A percentile compares a stretch with the other conserved stretches of the same genome.
phyloP scores from a whole-genome alignment of 2,329 filamentous ascomycete genomes.

The Endothia cerciana region DNA sequence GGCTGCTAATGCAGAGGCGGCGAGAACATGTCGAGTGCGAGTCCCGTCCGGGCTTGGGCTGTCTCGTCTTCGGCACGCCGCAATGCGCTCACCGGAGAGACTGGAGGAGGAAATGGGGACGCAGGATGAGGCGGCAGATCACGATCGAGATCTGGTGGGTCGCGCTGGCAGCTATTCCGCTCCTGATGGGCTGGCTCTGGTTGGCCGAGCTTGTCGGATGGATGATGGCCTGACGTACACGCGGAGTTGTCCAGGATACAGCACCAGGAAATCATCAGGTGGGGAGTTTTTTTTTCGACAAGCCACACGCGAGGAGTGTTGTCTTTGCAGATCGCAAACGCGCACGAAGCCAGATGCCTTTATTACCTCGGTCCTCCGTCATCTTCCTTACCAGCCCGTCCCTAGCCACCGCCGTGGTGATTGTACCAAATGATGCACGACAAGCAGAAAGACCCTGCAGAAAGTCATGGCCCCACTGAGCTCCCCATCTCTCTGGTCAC shows the following conservation, averaged over 20 bases:
- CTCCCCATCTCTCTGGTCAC: neutral
- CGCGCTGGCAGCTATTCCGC: constrained; percentile 46
- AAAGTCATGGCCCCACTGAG: neutral
- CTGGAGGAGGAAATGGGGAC: constrained; percentile 49
- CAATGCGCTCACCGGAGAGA: constrained; percentile 50
- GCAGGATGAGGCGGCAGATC: constrained; percentile 49
- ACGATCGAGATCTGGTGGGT: constrained; percentile 56
- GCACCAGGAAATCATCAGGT: neutral
- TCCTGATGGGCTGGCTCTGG: constrained; percentile 46
- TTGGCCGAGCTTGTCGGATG: constrained; percentile 32
- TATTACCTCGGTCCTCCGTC: neutral
- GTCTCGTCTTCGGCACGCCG: constrained; percentile 56
- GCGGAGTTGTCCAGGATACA: neutral
- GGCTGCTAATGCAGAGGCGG: constrained; percentile 61
- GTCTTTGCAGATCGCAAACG: neutral
- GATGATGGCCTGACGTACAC: constrained; percentile 9
- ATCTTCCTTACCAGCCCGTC: neutral
- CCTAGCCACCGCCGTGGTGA: neutral
- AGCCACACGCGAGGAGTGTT: neutral
- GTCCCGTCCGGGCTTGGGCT: constrained; percentile 58
- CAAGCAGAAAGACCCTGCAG: neutral
- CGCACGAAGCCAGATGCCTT: neutral
- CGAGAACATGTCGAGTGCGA: constrained; percentile 66
- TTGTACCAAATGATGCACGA: neutral
- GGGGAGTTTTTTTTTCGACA: neutral